Conservation (phyloP, 108 stramenopile species). For the Bacterosira constricta region DNA sequence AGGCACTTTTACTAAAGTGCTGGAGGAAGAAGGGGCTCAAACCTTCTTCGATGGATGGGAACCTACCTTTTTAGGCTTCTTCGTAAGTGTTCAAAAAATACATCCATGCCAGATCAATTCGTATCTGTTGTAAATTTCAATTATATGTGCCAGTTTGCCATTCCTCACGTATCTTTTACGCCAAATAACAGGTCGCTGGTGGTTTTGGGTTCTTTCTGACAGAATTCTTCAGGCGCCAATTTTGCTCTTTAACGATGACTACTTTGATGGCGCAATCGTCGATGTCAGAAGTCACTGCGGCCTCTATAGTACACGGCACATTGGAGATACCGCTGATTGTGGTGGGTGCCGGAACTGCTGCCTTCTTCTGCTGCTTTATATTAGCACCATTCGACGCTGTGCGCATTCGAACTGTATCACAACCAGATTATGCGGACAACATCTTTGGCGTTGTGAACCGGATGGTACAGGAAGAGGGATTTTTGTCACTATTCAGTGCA, state of each 20-base stretch:
- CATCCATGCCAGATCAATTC: too few species aligned
- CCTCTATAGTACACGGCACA: slow-evolving; percentile 2
- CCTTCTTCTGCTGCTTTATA: slow-evolving; percentile 61
- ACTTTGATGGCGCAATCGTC: slow-evolving; percentile 21
- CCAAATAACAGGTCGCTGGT: slow-evolving; percentile 56
- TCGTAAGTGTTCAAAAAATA: too few species aligned
- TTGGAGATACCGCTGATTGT: slow-evolving; percentile 49
- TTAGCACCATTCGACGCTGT: slow-evolving; percentile 74
- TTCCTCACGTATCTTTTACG: too few species aligned
- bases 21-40: slow-evolving; percentile 53
- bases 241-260: slow-evolving; percentile 20
- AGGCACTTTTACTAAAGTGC: slow-evolving; percentile 59
- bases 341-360: slow-evolving; percentile 38
- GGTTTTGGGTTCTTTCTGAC: slow-evolving; percentile 72
- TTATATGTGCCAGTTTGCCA: too few species aligned
- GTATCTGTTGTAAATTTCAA: neutral
- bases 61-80: slow-evolving; percentile 85
- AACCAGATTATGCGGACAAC: slow-evolving; percentile 67
- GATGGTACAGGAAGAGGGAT: slow-evolving; percentile 68
- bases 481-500: slow-evolving; percentile 61
- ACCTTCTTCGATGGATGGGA: slow-evolving; percentile 86
- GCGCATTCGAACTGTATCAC: slow-evolving; percentile 68
- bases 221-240: slow-evolving; percentile 68
- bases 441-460: slow-evolving; percentile 54
- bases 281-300: slow-evolving; percentile 24